Conservation (phyloP, 495 filamentous ascomycete species). For the Hyaloscypha finlandica region DNA sequence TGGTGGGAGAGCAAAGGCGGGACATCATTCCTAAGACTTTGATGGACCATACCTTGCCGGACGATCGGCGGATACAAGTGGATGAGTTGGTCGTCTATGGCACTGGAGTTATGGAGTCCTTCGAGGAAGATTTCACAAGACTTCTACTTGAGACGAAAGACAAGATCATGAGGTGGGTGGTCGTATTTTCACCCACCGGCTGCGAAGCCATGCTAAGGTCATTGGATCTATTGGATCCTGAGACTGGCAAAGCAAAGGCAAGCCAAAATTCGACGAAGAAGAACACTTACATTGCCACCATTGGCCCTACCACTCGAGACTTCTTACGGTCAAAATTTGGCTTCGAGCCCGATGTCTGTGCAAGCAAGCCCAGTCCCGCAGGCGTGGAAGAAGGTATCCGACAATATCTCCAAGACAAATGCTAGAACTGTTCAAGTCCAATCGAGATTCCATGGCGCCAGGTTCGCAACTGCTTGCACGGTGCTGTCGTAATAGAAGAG, state of each 20-base stretch:
- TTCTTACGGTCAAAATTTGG: slow-evolving; percentile 66
- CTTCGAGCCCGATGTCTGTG: slow-evolving; percentile 79
- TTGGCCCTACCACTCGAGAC: slow-evolving; percentile 90
- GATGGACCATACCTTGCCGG: slow-evolving; percentile 49
- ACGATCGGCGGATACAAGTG: slow-evolving; percentile 54
- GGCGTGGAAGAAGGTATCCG: slow-evolving; percentile 73
- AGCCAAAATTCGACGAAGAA: slow-evolving; percentile 28
- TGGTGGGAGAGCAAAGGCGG: slow-evolving; percentile 81
- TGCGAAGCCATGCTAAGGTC: slow-evolving; percentile 77
- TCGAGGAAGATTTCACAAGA: slow-evolving; percentile 62
- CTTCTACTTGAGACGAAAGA: slow-evolving; percentile 45
- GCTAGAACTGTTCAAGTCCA: background rate
- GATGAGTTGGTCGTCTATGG: slow-evolving; percentile 84
- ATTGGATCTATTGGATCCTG: slow-evolving; percentile 57
- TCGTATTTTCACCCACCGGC: slow-evolving; percentile 91
- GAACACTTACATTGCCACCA: slow-evolving; percentile 71
- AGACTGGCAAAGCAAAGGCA: slow-evolving; percentile 45
- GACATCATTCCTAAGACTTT: slow-evolving; percentile 86
- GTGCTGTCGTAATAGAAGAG: background rate
- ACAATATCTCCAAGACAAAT: slow-evolving; percentile 45
- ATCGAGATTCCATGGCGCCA: background rate
- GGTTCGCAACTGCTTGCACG: background rate
- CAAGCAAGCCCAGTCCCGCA: slow-evolving; percentile 78
- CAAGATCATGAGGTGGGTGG: slow-evolving; percentile 66
- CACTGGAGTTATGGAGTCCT: slow-evolving; percentile 75